Conservation (phyloP, 495 filamentous ascomycete genomes). For the Penicillium steckii region DNA sequence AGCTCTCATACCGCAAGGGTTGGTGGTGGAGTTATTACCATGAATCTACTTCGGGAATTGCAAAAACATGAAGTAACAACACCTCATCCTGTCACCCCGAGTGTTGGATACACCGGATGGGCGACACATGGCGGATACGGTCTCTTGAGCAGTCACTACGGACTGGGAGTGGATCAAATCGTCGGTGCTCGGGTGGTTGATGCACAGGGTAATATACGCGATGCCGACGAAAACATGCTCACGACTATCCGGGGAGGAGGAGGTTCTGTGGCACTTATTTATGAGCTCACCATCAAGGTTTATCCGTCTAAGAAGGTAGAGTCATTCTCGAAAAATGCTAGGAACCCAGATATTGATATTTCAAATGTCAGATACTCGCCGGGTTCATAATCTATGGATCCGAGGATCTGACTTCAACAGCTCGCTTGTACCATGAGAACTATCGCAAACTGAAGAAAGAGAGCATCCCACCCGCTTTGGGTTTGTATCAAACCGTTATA, state of each 20-base stretch:
- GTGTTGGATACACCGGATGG: slow-evolving; percentile 40
- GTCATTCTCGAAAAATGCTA: no score
- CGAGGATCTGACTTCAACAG: slow-evolving; percentile 1
- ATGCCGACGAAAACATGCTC: slow-evolving; percentile 31
- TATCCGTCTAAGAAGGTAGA: slow-evolving; percentile 25
- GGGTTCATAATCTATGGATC: slow-evolving; percentile 9
- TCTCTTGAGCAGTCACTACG: slow-evolving; percentile 26
- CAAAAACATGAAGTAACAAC: slow-evolving; percentile 4
- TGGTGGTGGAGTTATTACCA: slow-evolving; percentile 31
- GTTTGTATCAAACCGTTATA: slow-evolving; percentile 8
- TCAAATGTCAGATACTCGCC: slow-evolving; percentile 13
- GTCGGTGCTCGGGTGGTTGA: slow-evolving; percentile 37
- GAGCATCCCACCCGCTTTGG: slow-evolving; percentile 7
- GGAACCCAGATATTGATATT: no score
- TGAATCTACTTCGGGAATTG: slow-evolving; percentile 9
- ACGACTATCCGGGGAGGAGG: slow-evolving; percentile 37
- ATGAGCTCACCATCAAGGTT: slow-evolving; percentile 36
- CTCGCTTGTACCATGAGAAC: slow-evolving; percentile 7
- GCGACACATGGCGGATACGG: slow-evolving; percentile 40
- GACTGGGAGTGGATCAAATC: slow-evolving; percentile 40
- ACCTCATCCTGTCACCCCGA: slow-evolving; percentile 9
- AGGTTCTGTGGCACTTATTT: slow-evolving; percentile 36
- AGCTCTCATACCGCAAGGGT: slow-evolving; percentile 27
- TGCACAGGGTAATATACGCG: slow-evolving; percentile 27
- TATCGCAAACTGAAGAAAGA: slow-evolving; percentile 6